Evolutionary conservation across 495 filamentous ascomycete species (phyloP).

Genomic region (Penicillium desertorum): DNA sequence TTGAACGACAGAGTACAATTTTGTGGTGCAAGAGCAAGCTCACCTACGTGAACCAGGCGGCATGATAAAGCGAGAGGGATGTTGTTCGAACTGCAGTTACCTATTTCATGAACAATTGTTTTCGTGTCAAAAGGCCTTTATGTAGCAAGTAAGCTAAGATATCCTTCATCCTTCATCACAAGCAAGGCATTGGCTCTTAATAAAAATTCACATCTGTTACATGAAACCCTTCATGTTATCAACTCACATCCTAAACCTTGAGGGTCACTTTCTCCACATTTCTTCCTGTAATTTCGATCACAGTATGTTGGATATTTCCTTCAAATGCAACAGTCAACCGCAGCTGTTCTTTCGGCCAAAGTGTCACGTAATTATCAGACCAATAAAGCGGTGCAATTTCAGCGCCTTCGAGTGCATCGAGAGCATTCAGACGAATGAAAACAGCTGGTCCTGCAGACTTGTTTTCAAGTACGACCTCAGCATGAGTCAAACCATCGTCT

Average conservation of each 20-base stretch:
- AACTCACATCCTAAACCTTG: neutral
- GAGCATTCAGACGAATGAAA: constrained; percentile 52
- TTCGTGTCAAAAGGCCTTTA: neutral
- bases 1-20: neutral
- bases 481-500: constrained; percentile 8
- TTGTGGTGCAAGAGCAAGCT: neutral
- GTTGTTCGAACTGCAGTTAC: neutral
- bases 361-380: constrained; percentile 63
- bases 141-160: neutral
- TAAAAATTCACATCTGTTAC: neutral
- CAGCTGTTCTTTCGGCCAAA: constrained; percentile 57
- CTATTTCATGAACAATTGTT: neutral
- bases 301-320: constrained; percentile 7
- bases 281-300: constrained; percentile 13
- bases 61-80: neutral
- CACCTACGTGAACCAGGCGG: neutral
- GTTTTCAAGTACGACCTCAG: constrained; percentile 51
- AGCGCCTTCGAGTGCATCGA: constrained; percentile 35
- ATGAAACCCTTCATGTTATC: neutral
- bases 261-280: constrained; percentile 7
- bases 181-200: neutral
- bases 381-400: constrained; percentile 55
- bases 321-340: constrained; percentile 27
- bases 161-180: neutral
- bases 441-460: constrained; percentile 53